Conservation (phyloP, 2,329 filamentous ascomycete species). For the Ophiocordyceps camponoti-saundersi region DNA sequence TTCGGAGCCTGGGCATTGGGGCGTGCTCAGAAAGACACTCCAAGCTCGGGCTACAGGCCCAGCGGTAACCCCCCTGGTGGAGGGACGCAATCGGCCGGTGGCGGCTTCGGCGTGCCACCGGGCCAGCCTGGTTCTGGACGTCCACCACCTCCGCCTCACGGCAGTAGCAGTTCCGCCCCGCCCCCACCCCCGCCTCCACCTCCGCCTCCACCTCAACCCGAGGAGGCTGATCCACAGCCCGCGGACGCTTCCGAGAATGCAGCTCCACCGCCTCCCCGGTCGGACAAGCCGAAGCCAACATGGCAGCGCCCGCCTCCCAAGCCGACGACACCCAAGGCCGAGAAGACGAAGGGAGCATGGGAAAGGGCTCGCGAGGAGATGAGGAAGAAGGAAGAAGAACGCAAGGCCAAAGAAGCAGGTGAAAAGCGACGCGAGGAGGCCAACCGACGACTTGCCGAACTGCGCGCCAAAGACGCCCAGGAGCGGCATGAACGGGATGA, state of each 20-base stretch:
- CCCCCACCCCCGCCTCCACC: slow-evolving; percentile 3
- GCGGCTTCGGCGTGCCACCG: slow-evolving; percentile 15
- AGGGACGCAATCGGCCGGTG: slow-evolving; percentile 4
- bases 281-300: slow-evolving; percentile 5
- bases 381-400: slow-evolving; percentile 44
- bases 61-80: slow-evolving; percentile 6
- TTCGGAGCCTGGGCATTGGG: slow-evolving; percentile 56
- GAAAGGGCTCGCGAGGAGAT: slow-evolving; percentile 55
- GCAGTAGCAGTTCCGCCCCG: slow-evolving; percentile 2
- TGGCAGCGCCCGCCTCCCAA: slow-evolving; percentile 7
- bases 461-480: slow-evolving; percentile 37
- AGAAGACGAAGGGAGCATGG: slow-evolving; percentile 34
- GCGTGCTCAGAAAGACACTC: slow-evolving; percentile 17
- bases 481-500: slow-evolving; percentile 24
- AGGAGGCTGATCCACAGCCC: background rate
- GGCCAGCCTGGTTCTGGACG: slow-evolving; percentile 14
- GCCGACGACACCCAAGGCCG: slow-evolving; percentile 5
- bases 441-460: slow-evolving; percentile 31
- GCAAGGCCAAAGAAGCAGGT: slow-evolving; percentile 42
- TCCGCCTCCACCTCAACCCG: slow-evolving; percentile 1
- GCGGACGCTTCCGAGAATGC: slow-evolving; percentile 1
- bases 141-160: slow-evolving; percentile 14
- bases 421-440: slow-evolving; percentile 41
- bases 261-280: slow-evolving; percentile 4
- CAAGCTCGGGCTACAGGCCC: slow-evolving; percentile 6